Conservation (phyloP, 1,284 basidiomycete genomes). For the Leccinum griseonigrum region DNA sequence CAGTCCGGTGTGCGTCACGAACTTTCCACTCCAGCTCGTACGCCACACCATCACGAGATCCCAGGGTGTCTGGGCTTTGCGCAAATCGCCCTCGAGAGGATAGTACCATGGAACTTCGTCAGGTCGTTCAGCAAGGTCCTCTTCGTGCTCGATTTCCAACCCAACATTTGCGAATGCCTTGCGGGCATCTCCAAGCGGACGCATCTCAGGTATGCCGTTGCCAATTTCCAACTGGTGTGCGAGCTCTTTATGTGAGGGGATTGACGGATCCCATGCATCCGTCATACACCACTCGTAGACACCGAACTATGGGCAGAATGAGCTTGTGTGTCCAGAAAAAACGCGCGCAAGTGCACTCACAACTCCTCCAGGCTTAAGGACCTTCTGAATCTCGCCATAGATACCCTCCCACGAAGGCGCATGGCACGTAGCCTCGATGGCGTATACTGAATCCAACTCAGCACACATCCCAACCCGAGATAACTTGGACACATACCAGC, state of each 20-base stretch:
- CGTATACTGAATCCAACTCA: conserved; percentile 64
- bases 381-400: conserved; percentile 91
- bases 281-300: conserved; percentile 99
- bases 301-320: conserved; percentile 67
- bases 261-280: conserved; percentile 86
- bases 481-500: conserved; percentile 59
- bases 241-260: conserved; percentile 87
- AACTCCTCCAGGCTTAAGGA: conserved; percentile 95
- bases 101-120: conserved; percentile 94
- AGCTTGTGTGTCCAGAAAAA: background rate
- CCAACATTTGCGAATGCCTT: conserved; percentile 84
- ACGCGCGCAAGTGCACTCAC: conserved; percentile 49
- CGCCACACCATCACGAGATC: conserved; percentile 88
- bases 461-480: background rate
- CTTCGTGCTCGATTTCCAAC: conserved; percentile 88
- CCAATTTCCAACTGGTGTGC: conserved; percentile 91
- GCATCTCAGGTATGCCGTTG: conserved; percentile 98
- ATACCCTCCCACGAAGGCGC: conserved; percentile 96
- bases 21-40: conserved; percentile 85
- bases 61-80: conserved; percentile 92
- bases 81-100: conserved; percentile 90
- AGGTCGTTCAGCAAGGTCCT: conserved; percentile 87
- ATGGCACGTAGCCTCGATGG: conserved; percentile 97
- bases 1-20: conserved; percentile 83
- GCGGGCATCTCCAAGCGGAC: conserved; percentile 70